Evolutionary conservation across 78 protist genomes (phyloP).

Genomic region (Tieghemostelium lacteum): DNA sequence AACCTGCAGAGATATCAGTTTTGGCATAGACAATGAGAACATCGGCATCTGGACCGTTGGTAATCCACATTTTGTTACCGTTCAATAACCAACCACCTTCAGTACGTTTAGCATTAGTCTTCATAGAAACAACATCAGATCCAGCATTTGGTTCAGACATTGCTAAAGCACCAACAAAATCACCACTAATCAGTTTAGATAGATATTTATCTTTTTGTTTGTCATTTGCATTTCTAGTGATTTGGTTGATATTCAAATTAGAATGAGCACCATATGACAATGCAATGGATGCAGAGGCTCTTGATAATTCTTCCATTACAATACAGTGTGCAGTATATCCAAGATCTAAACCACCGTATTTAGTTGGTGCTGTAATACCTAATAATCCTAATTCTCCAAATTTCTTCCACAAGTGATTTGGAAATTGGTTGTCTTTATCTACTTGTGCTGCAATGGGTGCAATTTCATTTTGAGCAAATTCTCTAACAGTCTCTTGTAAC

Average conservation of each 20-base stretch:
- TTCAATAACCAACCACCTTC: constrained; percentile 82
- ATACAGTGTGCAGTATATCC: constrained; percentile 88
- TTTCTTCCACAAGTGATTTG: constrained; percentile 85
- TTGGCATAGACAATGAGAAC: constrained; percentile 93
- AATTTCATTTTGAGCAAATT: constrained; percentile 84
- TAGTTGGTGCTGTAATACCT: constrained; percentile 92
- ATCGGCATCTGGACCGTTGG: constrained; percentile 94
- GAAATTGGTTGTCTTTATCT: constrained; percentile 84
- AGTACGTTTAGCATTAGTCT: constrained; percentile 77
- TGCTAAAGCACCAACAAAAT: constrained; percentile 95
- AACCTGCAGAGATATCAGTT: constrained; percentile 81
- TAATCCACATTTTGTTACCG: constrained; percentile 95
- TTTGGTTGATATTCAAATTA: constrained; percentile 94
- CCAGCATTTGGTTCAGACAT: constrained; percentile 97
- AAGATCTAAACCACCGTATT: constrained; percentile 89
- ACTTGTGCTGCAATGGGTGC: constrained; percentile 91
- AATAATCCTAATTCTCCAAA: constrained; percentile 93
- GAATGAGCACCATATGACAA: constrained; percentile 96
- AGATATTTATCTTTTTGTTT: constrained; percentile 87
- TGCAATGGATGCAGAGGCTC: constrained; percentile 90
- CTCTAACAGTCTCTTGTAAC: constrained; percentile 75
- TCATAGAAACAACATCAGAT: constrained; percentile 95
- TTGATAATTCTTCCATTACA: constrained; percentile 90
- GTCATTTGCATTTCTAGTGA: constrained; percentile 93
- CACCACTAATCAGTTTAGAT: constrained; percentile 92